Evolutionary conservation across 371 early-diverging fungal species (phyloP), one percentile per base, ranked within the genome.

Genomic region (Thermomucor indicae-seudaticae): DNA sequence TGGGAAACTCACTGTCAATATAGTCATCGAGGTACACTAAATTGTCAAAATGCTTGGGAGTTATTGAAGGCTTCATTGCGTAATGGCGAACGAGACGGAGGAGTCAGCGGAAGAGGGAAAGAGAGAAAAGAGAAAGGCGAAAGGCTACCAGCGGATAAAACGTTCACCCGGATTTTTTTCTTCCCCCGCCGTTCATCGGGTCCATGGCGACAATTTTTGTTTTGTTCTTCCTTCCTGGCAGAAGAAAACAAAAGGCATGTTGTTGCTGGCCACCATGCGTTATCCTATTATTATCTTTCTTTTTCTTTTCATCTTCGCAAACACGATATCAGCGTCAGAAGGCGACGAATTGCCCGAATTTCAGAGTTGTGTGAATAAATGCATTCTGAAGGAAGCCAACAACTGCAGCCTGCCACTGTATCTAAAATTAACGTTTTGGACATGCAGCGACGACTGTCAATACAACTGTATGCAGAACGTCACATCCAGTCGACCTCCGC

Each of bases 11-110:
- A 93, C 92, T 90, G 67, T 94, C 94, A 25, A 94, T 72, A 60
- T 94, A 94, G 50, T 94, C 94, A 65, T 94, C 89, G 28, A 90
- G 78, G 51, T 90, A 87, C 16, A 84, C 65, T 27, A 84, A 57
- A 38, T 72, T 77, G 45, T 82, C 80, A 29, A 65, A 40, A 6
- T 58, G 49, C 34, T 60, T 41, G 47, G 67, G 48, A 16, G 51
- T 58, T 25, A 58, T 38, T 19, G 71, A 45, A 10, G 62, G 30
- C 40, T 65, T 73, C 70, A 70, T 72, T 41, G 16, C 47, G 31
- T 7, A n/a, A n/a, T n/a, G n/a, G n/a, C n/a, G n/a, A n/a, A n/a
- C n/a, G n/a, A n/a, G n/a, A n/a, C n/a, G n/a, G n/a, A n/a, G n/a
- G n/a, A n/a, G n/a, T n/a, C n/a, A n/a, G n/a, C n/a, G n/a, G n/a